Evolutionary conservation across 1,284 basidiomycete species (phyloP), one percentile per base, ranked within the genome.

Genomic region (Lentinula novae-zelandiae): DNA sequence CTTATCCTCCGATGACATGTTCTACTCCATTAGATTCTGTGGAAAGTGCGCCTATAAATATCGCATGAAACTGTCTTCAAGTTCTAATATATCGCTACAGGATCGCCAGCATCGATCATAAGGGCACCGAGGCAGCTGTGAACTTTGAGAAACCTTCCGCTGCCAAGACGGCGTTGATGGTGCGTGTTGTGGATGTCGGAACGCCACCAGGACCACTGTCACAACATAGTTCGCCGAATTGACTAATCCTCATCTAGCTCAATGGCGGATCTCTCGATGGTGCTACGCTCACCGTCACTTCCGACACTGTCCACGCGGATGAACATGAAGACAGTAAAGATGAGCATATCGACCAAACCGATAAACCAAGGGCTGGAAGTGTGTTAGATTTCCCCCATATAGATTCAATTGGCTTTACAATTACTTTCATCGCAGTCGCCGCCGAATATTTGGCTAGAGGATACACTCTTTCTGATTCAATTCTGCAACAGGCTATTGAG

Each of bases 361-460:
- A 93, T 72, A 94, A 94, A 75, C 92, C 92, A 1, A 80, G 89
- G 50, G 89, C 90, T 31, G 92, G 85, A 48, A 91, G 89, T 90
- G 65, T 67, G 84, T 74, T 15, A 2, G 42, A 10, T 20, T n/a
- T 13, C 46, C 34, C 44, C 49, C 27, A 5, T 10, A 10, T 17
- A 51, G 44, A 58, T 20, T 38, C 42, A 6, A 27, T 27, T 33
- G 17, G 27, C 17, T 54, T 40, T 27, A 48, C 15, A 53, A 63
- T 58, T 67, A 46, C 9, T 58, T 20, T 33, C 5, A n/a, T 22
- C 27, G 22, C 70, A 80, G 92, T 96, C 68, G 90, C 89, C 20
- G 95, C 95, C 42, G 95, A 96, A 73, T 94, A 95, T 74, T 84
- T 98, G 40, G 90, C 92, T 0, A 86, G 84, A 70, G 95, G 95